A percentile compares a stretch with the other conserved stretches of the same genome.
phyloP scores from a whole-genome alignment of 345 rosid species.

The Citrus hindsii region DNA sequence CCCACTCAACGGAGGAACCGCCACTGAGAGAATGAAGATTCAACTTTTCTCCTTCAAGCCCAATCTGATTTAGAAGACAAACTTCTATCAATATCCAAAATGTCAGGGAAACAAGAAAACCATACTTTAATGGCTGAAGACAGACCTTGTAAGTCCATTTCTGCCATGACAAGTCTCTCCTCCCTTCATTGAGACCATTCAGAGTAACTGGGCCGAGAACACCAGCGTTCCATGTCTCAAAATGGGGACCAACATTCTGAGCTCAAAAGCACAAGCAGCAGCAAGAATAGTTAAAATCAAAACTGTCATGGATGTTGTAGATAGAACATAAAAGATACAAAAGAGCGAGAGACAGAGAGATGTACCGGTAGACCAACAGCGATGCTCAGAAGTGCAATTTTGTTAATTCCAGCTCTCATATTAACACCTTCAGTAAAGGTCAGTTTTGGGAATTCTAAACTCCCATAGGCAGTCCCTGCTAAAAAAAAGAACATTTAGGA shows the following conservation, averaged over 20 bases:
- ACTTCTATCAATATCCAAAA: conserved; percentile 1
- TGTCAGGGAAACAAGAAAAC: not conserved
- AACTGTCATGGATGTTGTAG: not conserved
- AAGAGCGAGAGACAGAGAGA: conserved; percentile 12
- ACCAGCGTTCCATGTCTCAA: conserved; percentile 98
- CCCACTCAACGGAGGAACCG: conserved; percentile 90
- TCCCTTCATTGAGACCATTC: conserved; percentile 73
- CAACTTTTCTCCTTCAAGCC: conserved; percentile 90
- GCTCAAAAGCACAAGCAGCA: conserved; percentile 18
- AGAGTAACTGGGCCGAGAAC: conserved; percentile 85
- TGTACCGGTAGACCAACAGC: conserved; percentile 97
- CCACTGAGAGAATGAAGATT: conserved; percentile 89
- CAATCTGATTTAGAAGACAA: conserved; percentile 49
- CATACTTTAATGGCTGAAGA: not conserved
- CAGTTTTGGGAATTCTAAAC: conserved; percentile 86
- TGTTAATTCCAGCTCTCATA: conserved; percentile 83
- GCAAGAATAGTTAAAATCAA: conserved; percentile 3
- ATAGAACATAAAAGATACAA: not conserved
- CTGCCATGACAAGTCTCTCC: conserved; percentile 91
- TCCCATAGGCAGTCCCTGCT: conserved; percentile 88
- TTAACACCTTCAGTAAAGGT: conserved; percentile 64
- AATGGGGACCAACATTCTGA: conserved; percentile 98
- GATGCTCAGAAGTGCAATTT: conserved; percentile 76
- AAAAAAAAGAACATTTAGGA: conserved; percentile 1
- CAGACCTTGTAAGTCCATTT: conserved; percentile 96